Evolutionary conservation across 306 rosid species (phyloP).

Genomic region (Gastrolobium bilobum): DNA sequence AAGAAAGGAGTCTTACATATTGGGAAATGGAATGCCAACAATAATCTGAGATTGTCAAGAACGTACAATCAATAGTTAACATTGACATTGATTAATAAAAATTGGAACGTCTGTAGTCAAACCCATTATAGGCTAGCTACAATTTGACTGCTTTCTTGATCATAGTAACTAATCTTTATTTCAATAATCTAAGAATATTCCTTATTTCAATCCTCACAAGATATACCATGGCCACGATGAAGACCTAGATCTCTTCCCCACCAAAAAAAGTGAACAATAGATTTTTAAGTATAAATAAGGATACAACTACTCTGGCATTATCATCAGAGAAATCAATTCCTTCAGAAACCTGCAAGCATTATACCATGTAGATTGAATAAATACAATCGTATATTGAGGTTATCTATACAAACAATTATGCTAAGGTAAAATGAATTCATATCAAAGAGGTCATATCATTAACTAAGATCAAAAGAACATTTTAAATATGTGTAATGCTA

Average conservation of each 20-base stretch:
- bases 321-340: slow-evolving; percentile 97
- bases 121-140: slow-evolving; percentile 36
- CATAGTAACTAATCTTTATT: slow-evolving; percentile 12
- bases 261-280: slow-evolving; percentile 10
- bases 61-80: slow-evolving; percentile 38
- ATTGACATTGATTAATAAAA: slow-evolving; percentile 32
- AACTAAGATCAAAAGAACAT: slow-evolving; percentile 15
- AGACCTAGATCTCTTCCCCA: slow-evolving; percentile 20
- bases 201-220: slow-evolving; percentile 22
- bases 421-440: slow-evolving; percentile 2
- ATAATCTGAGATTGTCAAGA: slow-evolving; percentile 91
- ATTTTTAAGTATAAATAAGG: slow-evolving; percentile 58
- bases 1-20: slow-evolving; percentile 72
- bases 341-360: slow-evolving; percentile 88
- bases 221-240: slow-evolving; percentile 15
- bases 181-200: slow-evolving; percentile 31
- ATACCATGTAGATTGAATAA: slow-evolving; percentile 43
- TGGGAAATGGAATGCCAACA: slow-evolving; percentile 96
- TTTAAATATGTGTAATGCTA: background rate
- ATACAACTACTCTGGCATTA: slow-evolving; percentile 95
- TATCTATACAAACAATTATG: slow-evolving; percentile 27
- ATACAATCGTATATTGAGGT: slow-evolving; percentile 33
- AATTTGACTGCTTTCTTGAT: slow-evolving; percentile 8
- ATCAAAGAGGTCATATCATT: background rate
- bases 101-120: slow-evolving; percentile 21